These are phyloP conservation scores for Clarireedia paspali DNA, from an alignment of 2,329 filamentous ascomycete genomes.

Conservation along the genomic window DNA sequence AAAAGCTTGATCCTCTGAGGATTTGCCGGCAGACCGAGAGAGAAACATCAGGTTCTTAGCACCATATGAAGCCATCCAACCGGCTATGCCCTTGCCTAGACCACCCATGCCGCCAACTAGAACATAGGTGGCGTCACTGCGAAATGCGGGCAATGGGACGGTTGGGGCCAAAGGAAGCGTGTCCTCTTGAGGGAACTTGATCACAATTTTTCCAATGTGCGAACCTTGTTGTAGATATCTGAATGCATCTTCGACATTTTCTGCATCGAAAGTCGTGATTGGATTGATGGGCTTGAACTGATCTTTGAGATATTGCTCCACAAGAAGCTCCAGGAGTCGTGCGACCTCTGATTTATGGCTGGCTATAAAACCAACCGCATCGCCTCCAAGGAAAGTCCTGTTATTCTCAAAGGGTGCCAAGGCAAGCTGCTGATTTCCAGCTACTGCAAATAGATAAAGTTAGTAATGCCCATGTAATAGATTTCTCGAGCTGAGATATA, in stretches of 20 bases:
- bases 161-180: neutral
- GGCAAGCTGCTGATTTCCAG: constrained; percentile 1
- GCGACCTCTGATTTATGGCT: neutral
- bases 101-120: constrained; percentile 36
- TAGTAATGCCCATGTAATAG: neutral
- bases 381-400: neutral
- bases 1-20: neutral
- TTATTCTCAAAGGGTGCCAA: neutral
- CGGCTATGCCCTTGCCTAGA: constrained; percentile 31
- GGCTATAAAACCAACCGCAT: neutral
- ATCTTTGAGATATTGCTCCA: neutral
- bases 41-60: neutral
- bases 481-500: neutral
- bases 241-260: constrained; percentile 22
- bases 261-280: constrained; percentile 29
- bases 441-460: neutral
- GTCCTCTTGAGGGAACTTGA: constrained; percentile 19
- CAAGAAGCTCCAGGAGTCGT: neutral
- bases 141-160: constrained; percentile 15
- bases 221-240: constrained; percentile 32
- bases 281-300: constrained; percentile 21
- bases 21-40: neutral
- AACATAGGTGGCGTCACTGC: constrained; percentile 28
- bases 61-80: constrained; percentile 29
- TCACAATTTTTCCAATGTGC: constrained; percentile 36